Percentiles rank a stretch among this genome's conserved stretches.
Evolutionary conservation across 1,284 basidiomycete genomes (phyloP).

Genomic region (Pisolithus thermaeus): DNA sequence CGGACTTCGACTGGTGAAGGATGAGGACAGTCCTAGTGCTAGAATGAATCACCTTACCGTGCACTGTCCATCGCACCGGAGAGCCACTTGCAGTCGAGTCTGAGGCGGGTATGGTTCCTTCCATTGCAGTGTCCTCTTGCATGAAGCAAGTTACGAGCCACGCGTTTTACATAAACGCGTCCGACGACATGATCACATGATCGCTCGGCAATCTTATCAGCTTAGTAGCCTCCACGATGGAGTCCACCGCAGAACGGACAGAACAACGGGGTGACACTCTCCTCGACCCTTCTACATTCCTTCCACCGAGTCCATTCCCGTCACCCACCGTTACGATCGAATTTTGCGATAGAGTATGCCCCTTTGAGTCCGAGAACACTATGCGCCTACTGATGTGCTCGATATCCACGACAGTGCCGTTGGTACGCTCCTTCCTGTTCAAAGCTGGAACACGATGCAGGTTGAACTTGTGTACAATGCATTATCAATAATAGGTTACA

Average conservation of each 20-base stretch:
- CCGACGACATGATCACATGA: constrained; percentile 19
- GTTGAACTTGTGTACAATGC: constrained; percentile 1
- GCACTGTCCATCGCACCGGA: constrained; percentile 46
- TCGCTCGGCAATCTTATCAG: not conserved
- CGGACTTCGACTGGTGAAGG: constrained; percentile 75
- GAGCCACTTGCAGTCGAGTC: constrained; percentile 3
- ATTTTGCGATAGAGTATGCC: constrained; percentile 78
- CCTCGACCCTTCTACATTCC: constrained; percentile 51
- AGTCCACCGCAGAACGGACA: constrained; percentile 3
- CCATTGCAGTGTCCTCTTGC: constrained; percentile 13
- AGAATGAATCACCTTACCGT: constrained; percentile 36
- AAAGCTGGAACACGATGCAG: not conserved
- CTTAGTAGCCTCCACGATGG: not conserved
- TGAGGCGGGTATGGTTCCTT: constrained; percentile 5
- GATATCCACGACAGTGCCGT: constrained; percentile 48
- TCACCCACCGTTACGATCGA: constrained; percentile 61
- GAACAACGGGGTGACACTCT: not conserved
- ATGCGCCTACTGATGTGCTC: constrained; percentile 3
- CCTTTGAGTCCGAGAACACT: not conserved
- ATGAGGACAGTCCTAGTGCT: not conserved
- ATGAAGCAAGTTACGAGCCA: not conserved
- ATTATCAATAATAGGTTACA: constrained; percentile 55
- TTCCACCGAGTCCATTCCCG: constrained; percentile 45
- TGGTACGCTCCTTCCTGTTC: constrained; percentile 43
- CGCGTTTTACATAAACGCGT: constrained; percentile 31